Evolutionary conservation across 163 green algal species (phyloP), one percentile per base, ranked within the genome.

Genomic region (Coccomyxa subellipsoidea): DNA sequence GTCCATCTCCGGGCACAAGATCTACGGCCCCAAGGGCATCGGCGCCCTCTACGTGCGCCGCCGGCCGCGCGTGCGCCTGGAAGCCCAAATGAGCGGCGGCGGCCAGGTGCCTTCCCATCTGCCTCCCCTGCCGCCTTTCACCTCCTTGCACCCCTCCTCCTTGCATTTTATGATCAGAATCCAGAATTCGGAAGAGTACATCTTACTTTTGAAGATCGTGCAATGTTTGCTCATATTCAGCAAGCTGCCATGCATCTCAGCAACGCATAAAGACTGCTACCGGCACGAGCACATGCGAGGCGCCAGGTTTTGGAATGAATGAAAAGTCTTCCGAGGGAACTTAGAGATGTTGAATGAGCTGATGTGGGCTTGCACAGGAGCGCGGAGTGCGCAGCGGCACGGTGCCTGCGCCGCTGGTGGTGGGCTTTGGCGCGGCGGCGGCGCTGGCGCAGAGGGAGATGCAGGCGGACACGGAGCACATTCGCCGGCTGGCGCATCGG

Each of bases 1-100:
- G 91, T 98, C 95, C 71, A 95, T 99, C 86, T 95, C 85, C 80
- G 96, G 93, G 15, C 97, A 99, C 91, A 99, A 99, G 91, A 78
- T 99, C 34, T 99, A 99, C 87, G 97, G 95, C 0, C 97, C 97
- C 75, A 99, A 99, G 91, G 94, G 93, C 21, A 81, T 97, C 32
- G 83, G 85, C 31, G 97, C 97, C 18, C 90, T 99, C 7, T 99
- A 99, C 88, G 90, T 99, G 34, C 89, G 96, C 72, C 89, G 96
- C 18, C 92, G 96, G 4, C 96, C 96, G 0, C 92, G 97, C 31
- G 97, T 99, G 81, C 89, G 96, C 0, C 87, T 99, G 34, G 95
- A 98, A 88, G 81, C 96, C 0, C 93, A 95, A 80, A 99, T 99
- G 87, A 95, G 84, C 83, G 97, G 97, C 31, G 96, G 96, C 27